These are phyloP conservation scores for Pinus taeda DNA, from an alignment of 75 land plant genomes.

Conservation along the genomic window DNA sequence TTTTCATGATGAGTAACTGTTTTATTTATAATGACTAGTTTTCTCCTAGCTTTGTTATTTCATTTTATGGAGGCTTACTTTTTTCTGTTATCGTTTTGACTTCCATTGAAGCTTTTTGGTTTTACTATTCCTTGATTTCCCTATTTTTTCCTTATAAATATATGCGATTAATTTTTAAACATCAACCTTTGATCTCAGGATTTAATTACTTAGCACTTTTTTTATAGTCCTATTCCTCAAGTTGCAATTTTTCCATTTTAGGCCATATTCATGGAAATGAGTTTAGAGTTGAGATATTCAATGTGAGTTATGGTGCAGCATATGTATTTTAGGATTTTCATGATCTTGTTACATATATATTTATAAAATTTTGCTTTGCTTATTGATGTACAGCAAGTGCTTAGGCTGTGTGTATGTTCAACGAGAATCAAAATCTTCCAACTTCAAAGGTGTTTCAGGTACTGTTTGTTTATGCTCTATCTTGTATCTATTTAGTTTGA, in stretches of 20 bases:
- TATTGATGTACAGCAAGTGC: constrained; percentile 76
- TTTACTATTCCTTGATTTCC: no score
- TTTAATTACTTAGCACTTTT: no score
- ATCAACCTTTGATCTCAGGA: no score
- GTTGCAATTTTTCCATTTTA: neutral
- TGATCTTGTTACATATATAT: neutral
- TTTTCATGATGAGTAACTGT: neutral
- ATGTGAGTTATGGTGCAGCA: neutral
- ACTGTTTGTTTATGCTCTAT: neutral
- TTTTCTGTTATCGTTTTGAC: no score
- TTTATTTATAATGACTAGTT: neutral
- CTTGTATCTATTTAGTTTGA: neutral
- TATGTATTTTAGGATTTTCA: neutral
- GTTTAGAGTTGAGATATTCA: neutral
- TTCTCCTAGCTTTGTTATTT: neutral
- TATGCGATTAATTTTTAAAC: no score
- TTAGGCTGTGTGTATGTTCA: constrained; percentile 96
- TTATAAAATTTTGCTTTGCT: neutral
- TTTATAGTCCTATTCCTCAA: no score
- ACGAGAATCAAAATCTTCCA: constrained; percentile 84
- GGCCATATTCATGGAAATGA: neutral
- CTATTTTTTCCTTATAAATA: no score
- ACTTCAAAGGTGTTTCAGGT: constrained; percentile 97
- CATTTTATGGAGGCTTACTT: neutral
- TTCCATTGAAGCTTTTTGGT: no score